Percentiles rank a stretch among this genome's conserved stretches.
phyloP scores from a whole-genome alignment of 768 basidiomycete genomes.

The Auricularia auricula-judae region DNA sequence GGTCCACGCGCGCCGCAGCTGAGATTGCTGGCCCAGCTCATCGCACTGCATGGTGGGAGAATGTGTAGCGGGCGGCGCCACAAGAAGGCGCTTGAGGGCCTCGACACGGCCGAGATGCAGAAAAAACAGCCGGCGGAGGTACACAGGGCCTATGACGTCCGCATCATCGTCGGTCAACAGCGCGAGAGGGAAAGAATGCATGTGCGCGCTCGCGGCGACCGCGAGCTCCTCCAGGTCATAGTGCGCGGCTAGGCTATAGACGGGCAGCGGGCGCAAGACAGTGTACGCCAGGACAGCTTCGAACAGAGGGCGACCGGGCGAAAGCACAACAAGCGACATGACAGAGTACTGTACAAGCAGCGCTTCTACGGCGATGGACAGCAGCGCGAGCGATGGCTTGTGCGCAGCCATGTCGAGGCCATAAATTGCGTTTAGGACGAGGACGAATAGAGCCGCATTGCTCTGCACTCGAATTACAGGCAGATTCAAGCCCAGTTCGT shows the following conservation, averaged over 20 bases:
- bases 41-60: conserved; percentile 19
- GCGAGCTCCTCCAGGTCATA: conserved; percentile 12
- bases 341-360: conserved; percentile 2
- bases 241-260: conserved; percentile 10
- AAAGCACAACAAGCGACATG: background rate
- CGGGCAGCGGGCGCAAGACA: conserved; percentile 39
- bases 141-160: conserved; percentile 17
- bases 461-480: background rate
- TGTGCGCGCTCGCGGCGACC: conserved; percentile 6
- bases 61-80: conserved; percentile 19
- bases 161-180: conserved; percentile 9
- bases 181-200: conserved; percentile 5
- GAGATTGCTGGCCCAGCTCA: conserved; percentile 31
- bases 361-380: background rate
- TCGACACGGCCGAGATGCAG: conserved; percentile 26
- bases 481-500: background rate
- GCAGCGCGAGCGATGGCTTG: conserved; percentile 30
- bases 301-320: conserved; percentile 16
- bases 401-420: conserved; percentile 66
- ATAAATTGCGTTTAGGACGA: conserved; percentile 64
- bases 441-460: conserved; percentile 44
- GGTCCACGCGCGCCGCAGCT: no score
- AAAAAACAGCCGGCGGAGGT: conserved; percentile 29
- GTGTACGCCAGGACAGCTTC: conserved; percentile 54
- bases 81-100: conserved; percentile 23